These are phyloP conservation scores for Penicillium roqueforti DNA, from an alignment of 495 filamentous ascomycete genomes.

Conservation along the genomic window DNA sequence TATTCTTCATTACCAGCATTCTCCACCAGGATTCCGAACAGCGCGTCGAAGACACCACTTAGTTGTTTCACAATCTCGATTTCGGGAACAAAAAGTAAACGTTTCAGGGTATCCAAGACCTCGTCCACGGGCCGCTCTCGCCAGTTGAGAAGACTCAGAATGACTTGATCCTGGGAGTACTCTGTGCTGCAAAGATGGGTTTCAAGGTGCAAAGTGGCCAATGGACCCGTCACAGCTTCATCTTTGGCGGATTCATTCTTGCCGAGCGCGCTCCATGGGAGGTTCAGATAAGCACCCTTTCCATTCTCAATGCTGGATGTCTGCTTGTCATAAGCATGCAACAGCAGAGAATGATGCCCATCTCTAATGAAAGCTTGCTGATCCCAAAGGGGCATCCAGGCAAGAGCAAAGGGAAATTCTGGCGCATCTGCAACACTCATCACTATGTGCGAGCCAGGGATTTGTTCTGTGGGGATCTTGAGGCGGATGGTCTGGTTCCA, in stretches of 20 bases:
- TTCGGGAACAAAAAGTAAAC: constrained; percentile 89
- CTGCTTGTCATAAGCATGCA: constrained; percentile 88
- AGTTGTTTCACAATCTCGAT: constrained; percentile 96
- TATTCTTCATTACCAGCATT: constrained; percentile 85
- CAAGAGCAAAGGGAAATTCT: constrained; percentile 79
- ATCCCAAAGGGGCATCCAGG: constrained; percentile 92
- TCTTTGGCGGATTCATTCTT: constrained; percentile 66
- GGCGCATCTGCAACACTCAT: constrained; percentile 84
- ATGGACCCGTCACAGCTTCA: constrained; percentile 66
- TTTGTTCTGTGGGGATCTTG: constrained; percentile 72
- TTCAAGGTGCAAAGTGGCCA: constrained; percentile 70
- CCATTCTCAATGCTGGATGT: constrained; percentile 59
- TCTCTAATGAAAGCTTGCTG: constrained; percentile 87
- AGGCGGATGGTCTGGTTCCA: constrained; percentile 90
- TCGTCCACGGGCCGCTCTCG: constrained; percentile 66
- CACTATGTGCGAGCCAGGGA: constrained; percentile 78
- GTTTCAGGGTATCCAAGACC: constrained; percentile 67
- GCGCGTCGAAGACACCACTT: constrained; percentile 81
- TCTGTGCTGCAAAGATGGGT: constrained; percentile 94
- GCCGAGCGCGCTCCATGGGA: constrained; percentile 70
- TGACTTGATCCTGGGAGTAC: constrained; percentile 88
- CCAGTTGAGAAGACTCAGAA: constrained; percentile 84
- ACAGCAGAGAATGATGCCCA: constrained; percentile 70
- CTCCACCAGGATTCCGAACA: constrained; percentile 87
- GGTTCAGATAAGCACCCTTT: constrained; percentile 75